Base-by-base conservation (phyloP, 805 yeast species). In the Candida insectorum region DNA sequence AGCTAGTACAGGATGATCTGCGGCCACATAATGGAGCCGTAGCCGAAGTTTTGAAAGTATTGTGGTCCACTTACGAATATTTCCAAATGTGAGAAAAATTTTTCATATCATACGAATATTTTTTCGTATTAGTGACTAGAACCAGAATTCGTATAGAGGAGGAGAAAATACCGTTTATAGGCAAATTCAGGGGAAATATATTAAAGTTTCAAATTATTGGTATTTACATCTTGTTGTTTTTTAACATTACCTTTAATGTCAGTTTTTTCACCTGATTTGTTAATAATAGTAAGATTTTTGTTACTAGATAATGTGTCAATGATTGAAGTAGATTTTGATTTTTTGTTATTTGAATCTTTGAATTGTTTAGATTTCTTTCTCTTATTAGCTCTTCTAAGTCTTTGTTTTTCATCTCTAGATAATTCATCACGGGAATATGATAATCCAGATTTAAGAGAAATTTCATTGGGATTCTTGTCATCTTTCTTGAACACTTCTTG, bases 381-480 rank as follows among this genome's bases (percentile, higher is more conserved):
- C 75, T 91, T 89, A 51, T 75, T 78, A 16, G 95, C 83, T 55
- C 96, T 73, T 69, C 96, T 79, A 50, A 87, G 66, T 56, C 95
- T 78, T 53, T 84, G 88, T 52, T 85, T 84, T 41, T 89, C 96
- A 29, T 84, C 95, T 43, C 88, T 75, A 9, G 81, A 71, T 56
- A 89, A 65, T 58, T 89, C 97, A 36, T 76, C 83, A 58, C 84
- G 83, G 9, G 94, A 75, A 62, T 84, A 77, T 3, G 87, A 80
- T 45, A 83, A 71, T 50, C 96, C 96, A 25, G 86, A 80, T 48
- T 78, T 78, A 45, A 86, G 66, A 39, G 75, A 66, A 13, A 86
- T 82, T 55, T 85, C 89, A 11, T 54, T 44, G 33, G 47, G 52
- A 37, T 60, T 62, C 49, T 75, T 72, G 6, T 69, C 65, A 10